Conservation (phyloP, 768 basidiomycete species). For the Lyophyllum shimeji region DNA sequence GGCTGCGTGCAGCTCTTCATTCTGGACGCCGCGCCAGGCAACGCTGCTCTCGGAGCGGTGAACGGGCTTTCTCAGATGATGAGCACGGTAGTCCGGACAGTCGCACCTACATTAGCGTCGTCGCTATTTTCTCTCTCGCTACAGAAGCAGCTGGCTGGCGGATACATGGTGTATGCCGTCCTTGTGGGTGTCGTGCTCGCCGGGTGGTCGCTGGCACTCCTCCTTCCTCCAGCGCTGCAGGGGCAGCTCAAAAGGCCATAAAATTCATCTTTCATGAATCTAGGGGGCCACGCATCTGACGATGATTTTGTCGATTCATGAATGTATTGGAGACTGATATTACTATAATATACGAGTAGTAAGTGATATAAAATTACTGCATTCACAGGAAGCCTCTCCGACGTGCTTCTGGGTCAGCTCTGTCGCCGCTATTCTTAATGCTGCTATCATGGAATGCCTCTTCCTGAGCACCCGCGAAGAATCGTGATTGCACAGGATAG, state of each 20-base stretch:
- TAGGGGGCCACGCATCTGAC: too few relatives aligned
- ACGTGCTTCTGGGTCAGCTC: too few relatives aligned
- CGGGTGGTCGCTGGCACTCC: neutral
- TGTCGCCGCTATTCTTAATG: too few relatives aligned
- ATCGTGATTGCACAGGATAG: too few relatives aligned
- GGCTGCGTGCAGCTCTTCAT: conserved; percentile 16
- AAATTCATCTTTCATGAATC: neutral
- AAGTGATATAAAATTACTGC: too few relatives aligned
- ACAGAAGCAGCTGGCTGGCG: conserved; percentile 14
- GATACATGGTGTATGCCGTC: conserved; percentile 16
- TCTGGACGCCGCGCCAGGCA: conserved; percentile 17
- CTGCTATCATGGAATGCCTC: too few relatives aligned
- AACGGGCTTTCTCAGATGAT: conserved; percentile 59
- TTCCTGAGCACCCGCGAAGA: too few relatives aligned
- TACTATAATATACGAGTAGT: too few relatives aligned
- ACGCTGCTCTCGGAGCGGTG: conserved; percentile 28
- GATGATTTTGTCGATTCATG: too few relatives aligned
- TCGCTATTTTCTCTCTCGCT: conserved; percentile 20
- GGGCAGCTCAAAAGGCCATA: conserved; percentile 1
- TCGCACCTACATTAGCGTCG: conserved; percentile 46
- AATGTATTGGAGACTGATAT: too few relatives aligned
- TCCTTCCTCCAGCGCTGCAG: neutral
- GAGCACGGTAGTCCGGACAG: conserved; percentile 43
- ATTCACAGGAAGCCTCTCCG: too few relatives aligned
- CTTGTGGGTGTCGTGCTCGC: conserved; percentile 10